These are phyloP conservation scores for Fusarium pseudoanthophilum DNA, from an alignment of 2,329 filamentous ascomycete genomes.

Conservation along the genomic window DNA sequence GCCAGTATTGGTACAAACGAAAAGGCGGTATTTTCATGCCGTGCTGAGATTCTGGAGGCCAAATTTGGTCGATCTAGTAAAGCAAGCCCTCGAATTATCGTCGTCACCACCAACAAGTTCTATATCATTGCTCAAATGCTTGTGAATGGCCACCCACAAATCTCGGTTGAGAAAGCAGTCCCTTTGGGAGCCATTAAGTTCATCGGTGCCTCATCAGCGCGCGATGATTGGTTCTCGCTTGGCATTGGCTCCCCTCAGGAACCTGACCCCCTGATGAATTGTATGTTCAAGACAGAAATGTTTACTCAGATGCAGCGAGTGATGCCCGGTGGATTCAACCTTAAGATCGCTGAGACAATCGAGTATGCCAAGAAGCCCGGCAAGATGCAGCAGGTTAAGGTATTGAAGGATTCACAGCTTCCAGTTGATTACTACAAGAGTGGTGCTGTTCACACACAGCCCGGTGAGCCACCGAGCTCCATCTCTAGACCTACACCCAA, in stretches of 20 bases:
- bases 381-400: conserved; percentile 89
- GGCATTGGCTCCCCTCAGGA: conserved; percentile 91
- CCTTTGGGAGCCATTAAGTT: conserved; percentile 90
- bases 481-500: conserved; percentile 86
- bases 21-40: conserved; percentile 86
- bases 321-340: conserved; percentile 81
- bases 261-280: conserved; percentile 91
- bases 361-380: conserved; percentile 98
- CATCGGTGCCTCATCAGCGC: conserved; percentile 80
- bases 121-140: conserved; percentile 89
- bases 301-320: conserved; percentile 89
- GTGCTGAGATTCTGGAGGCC: conserved; percentile 87
- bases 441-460: conserved; percentile 85
- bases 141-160: conserved; percentile 83
- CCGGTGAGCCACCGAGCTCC: conserved; percentile 85
- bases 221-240: conserved; percentile 97
- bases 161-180: conserved; percentile 83
- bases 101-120: conserved; percentile 86
- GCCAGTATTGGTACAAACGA: conserved; percentile 79
- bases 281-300: conserved; percentile 95
- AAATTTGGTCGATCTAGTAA: conserved; percentile 98
- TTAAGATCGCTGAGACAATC: conserved; percentile 86
- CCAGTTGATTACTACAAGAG: conserved; percentile 92
- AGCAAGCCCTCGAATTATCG: conserved; percentile 82
- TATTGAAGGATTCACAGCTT: conserved; percentile 84